Conservation (phyloP, 495 filamentous ascomycete species). For the Neurospora sp. region DNA sequence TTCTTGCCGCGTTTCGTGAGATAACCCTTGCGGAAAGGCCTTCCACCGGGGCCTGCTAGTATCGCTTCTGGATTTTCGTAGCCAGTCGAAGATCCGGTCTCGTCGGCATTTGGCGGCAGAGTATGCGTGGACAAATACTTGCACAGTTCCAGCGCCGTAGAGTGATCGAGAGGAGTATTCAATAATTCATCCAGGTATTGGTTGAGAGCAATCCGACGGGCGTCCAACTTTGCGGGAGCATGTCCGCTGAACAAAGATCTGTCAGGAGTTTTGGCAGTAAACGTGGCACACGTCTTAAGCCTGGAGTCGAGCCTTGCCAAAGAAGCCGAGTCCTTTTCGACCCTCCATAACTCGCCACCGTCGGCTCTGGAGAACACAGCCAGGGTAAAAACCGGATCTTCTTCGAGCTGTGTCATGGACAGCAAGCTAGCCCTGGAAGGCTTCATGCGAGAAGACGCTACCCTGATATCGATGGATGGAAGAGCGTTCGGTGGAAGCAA, state of each 20-base stretch:
- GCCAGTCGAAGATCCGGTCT: constrained; percentile 40
- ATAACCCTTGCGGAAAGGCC: constrained; percentile 77
- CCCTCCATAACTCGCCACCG: constrained; percentile 76
- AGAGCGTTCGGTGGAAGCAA: constrained; percentile 87
- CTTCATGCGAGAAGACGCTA: constrained; percentile 81
- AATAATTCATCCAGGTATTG: constrained; percentile 75
- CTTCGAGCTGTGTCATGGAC: constrained; percentile 58
- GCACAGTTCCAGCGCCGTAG: constrained; percentile 72
- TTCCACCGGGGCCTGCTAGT: constrained; percentile 47
- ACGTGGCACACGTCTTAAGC: constrained; percentile 57
- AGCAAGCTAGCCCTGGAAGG: constrained; percentile 80
- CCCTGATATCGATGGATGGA: constrained; percentile 70
- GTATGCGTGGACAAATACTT: constrained; percentile 81
- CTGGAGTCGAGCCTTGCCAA: constrained; percentile 73
- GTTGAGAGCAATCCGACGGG: constrained; percentile 70
- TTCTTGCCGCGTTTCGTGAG: constrained; percentile 95
- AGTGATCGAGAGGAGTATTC: constrained; percentile 69
- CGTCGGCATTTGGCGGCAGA: constrained; percentile 64
- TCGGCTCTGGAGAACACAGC: constrained; percentile 72
- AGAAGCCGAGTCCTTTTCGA: constrained; percentile 81
- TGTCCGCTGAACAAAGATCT: constrained; percentile 81
- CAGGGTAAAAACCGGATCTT: constrained; percentile 89
- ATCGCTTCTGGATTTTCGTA: constrained; percentile 24
- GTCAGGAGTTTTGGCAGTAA: constrained; percentile 68
- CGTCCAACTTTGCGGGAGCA: constrained; percentile 88